Evolutionary conservation across 2,329 filamentous ascomycete genomes (phyloP).

Genomic region (Diplocarpon mali): DNA sequence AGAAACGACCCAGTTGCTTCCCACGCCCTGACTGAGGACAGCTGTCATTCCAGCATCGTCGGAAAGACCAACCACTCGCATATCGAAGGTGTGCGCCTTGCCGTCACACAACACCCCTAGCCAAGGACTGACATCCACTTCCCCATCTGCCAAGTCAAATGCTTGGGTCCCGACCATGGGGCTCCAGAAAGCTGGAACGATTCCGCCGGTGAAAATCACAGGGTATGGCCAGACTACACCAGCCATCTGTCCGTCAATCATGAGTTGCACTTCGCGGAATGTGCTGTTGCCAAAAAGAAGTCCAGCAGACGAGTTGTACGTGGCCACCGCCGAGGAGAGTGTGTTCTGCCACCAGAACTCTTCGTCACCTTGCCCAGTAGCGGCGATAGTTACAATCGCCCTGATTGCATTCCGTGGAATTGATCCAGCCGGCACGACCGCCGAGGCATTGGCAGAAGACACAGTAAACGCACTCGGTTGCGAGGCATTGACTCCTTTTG

Average conservation of each 20-base stretch:
- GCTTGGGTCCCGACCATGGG: conserved; percentile 63
- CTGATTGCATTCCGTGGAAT: conserved; percentile 56
- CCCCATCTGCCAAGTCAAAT: conserved; percentile 54
- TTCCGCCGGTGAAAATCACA: conserved; percentile 53
- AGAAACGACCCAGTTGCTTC: conserved; percentile 58
- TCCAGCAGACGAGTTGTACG: conserved; percentile 31
- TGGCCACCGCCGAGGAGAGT: no score
- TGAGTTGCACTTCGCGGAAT: conserved; percentile 55
- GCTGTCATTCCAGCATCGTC: conserved; percentile 38
- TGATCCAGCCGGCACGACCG: conserved; percentile 43
- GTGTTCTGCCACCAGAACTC: conserved; percentile 57
- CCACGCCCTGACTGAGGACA: conserved; percentile 40
- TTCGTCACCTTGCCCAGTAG: conserved; percentile 45
- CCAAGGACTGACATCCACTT: conserved; percentile 70
- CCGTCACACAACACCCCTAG: conserved; percentile 57
- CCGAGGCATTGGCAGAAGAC: no score
- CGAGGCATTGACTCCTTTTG: conserved; percentile 42
- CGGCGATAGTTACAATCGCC: conserved; percentile 33
- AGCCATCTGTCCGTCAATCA: conserved; percentile 42
- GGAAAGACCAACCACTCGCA: conserved; percentile 52
- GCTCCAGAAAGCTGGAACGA: conserved; percentile 62
- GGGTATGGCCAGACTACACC: conserved; percentile 27
- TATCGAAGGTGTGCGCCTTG: conserved; percentile 48
- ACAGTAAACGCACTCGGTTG: conserved; percentile 32
- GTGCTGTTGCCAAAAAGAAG: conserved; percentile 43